A percentile compares a stretch with the other conserved stretches of the same genome.
Conservation (phyloP, 177 flowering plant species). For the Vitis hybrid region DNA sequence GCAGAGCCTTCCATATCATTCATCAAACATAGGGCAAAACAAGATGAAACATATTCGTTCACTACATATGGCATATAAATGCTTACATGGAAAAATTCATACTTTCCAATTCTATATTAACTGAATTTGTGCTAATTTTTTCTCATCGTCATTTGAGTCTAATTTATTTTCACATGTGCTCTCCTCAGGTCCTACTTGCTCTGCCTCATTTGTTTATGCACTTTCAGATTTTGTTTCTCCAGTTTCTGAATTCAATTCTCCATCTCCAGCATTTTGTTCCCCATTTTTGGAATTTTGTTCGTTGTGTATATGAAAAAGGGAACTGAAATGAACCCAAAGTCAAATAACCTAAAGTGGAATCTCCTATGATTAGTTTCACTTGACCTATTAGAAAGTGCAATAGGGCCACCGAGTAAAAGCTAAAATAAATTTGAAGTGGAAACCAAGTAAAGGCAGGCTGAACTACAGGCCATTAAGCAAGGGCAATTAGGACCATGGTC, state of each 20-base stretch:
- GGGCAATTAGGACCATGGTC: too few species aligned
- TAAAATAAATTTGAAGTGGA: too few species aligned
- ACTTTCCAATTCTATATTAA: slow-evolving; percentile 13
- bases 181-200: slow-evolving; percentile 11
- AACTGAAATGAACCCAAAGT: not conserved
- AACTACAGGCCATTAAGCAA: too few species aligned
- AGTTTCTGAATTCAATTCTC: slow-evolving; percentile 15
- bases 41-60: too few species aligned
- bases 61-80: too few species aligned
- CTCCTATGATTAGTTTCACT: not conserved
- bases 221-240: slow-evolving; percentile 19
- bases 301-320: slow-evolving; percentile 8
- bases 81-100: too few species aligned
- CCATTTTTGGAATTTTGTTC: slow-evolving; percentile 15
- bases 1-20: too few species aligned
- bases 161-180: slow-evolving; percentile 16
- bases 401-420: too few species aligned
- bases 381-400: not conserved
- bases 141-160: slow-evolving; percentile 19
- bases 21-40: too few species aligned
- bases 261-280: slow-evolving; percentile 9
- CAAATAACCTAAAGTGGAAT: too few species aligned
- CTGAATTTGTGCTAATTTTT: slow-evolving; percentile 7
- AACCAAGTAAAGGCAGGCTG: too few species aligned
- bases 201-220: slow-evolving; percentile 9